Evolutionary conservation across 768 basidiomycete species (phyloP).

Genomic region (Auricularia heimuer): DNA sequence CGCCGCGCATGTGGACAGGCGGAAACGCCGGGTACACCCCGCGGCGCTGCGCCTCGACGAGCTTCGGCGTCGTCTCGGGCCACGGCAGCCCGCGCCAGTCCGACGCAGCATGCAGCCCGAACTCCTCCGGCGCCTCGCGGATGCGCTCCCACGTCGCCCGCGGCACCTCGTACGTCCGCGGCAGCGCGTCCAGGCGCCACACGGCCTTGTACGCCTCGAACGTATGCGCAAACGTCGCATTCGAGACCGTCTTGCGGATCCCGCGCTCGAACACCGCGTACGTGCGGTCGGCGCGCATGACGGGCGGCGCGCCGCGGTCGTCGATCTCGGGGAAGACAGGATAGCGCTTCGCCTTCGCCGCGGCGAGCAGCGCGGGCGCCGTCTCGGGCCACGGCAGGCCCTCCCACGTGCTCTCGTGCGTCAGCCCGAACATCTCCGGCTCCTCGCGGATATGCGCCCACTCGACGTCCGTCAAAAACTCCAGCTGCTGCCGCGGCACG

Average conservation of each 20-base stretch:
- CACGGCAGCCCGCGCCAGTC: constrained; percentile 1
- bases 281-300: background rate
- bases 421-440: background rate
- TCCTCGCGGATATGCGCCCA: background rate
- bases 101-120: background rate
- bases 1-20: background rate
- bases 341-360: background rate
- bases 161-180: background rate
- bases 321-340: background rate
- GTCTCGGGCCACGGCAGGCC: constrained; percentile 1
- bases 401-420: background rate
- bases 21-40: background rate
- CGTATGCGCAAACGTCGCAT: background rate
- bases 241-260: background rate
- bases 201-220: background rate
- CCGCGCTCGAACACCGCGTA: background rate
- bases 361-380: background rate
- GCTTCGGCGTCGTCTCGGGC: background rate
- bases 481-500: background rate
- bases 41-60: background rate
- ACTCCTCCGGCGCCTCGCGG: background rate
- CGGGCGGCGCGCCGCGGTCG: constrained; percentile 1
- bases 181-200: background rate
- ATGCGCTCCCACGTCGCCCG: background rate
- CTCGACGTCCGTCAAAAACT: background rate